Base-by-base conservation (phyloP, 2,329 filamentous ascomycete species). In the Cladosporium oxysporum region DNA sequence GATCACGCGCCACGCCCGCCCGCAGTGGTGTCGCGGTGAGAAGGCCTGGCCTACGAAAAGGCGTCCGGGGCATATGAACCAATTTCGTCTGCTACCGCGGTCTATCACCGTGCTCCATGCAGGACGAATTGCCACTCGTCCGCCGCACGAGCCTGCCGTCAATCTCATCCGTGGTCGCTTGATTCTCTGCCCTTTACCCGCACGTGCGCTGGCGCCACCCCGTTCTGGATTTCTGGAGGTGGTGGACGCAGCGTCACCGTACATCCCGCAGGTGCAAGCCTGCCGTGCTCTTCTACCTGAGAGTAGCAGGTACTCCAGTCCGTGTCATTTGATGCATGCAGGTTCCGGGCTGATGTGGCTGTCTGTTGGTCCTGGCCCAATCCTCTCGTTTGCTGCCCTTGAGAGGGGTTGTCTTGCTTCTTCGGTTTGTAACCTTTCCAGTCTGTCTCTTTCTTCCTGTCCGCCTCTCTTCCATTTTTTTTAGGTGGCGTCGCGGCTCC, bases 281-380 rank as follows among this genome's bases (percentile, higher is more conserved):
- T 62, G 59, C 59, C 59, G 59, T 37, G 59, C 59, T 52, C 47
- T 62, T 37, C 50, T 52, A 62, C 59, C 59, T 52, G 47, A 52
- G 44, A 33, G 47, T 41, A 41, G 59, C 41, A 47, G 41, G 44
- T 37, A 60, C 58, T 29, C 41, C 55, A 58, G 55, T 58, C 55
- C 58, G 58, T 62, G 59, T 62, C 59, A 62, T 62, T 62, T 52
- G 47, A 52, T 62, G 44, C 33, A 59, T 59, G 57, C 59, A 52
- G 28, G 59, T 52, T 63, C 61, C 21, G 50, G 61, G 50, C 61
- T 63, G 61, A 63, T 44, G 61, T 57, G 49, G 61, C 49, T 41
- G 61, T 23, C n/a, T 31, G 49, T 23, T 62, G 52, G 52, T 21
- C 16, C 35, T 57, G 49, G 50, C 21, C 50, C 61, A 63, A 57